Conservation (phyloP, 116 monocot genomes). For the Iris pallida region DNA sequence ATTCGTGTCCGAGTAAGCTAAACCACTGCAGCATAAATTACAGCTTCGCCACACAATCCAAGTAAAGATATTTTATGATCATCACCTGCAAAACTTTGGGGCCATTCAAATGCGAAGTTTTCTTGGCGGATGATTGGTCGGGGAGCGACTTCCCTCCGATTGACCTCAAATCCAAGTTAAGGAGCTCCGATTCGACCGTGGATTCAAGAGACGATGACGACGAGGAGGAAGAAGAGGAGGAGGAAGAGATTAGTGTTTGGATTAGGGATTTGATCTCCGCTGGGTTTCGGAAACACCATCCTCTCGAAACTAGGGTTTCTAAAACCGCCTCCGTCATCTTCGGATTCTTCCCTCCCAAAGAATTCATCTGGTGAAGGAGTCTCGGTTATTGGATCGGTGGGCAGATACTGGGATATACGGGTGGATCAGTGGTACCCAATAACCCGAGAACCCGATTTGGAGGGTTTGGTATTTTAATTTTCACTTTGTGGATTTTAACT, state of each 20-base stretch:
- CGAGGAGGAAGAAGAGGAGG: neutral
- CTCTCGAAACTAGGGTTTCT: slow-evolving; percentile 50
- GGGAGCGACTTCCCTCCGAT: slow-evolving; percentile 76
- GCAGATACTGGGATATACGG: no score
- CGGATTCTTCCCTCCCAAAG: neutral
- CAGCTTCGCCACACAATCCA: no score
- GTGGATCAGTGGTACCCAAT: no score
- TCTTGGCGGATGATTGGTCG: slow-evolving; percentile 50
- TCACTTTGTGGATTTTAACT: no score
- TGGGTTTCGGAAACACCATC: slow-evolving; percentile 62
- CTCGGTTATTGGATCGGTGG: no score
- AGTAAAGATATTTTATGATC: neutral
- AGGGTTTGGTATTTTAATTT: no score
- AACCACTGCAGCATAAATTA: no score
- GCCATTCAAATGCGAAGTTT: slow-evolving; percentile 47
- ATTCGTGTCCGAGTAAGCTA: no score
- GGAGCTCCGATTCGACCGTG: slow-evolving; percentile 58
- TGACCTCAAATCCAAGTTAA: slow-evolving; percentile 66
- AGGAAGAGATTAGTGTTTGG: neutral
- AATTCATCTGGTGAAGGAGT: no score
- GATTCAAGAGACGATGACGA: slow-evolving; percentile 5
- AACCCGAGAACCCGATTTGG: no score
- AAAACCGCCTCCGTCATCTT: slow-evolving; percentile 14
- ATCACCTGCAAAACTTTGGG: slow-evolving; percentile 78
- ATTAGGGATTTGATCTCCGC: slow-evolving; percentile 33